Evolutionary conservation across 495 filamentous ascomycete genomes (phyloP).

Genomic region (Penicillium canariense): DNA sequence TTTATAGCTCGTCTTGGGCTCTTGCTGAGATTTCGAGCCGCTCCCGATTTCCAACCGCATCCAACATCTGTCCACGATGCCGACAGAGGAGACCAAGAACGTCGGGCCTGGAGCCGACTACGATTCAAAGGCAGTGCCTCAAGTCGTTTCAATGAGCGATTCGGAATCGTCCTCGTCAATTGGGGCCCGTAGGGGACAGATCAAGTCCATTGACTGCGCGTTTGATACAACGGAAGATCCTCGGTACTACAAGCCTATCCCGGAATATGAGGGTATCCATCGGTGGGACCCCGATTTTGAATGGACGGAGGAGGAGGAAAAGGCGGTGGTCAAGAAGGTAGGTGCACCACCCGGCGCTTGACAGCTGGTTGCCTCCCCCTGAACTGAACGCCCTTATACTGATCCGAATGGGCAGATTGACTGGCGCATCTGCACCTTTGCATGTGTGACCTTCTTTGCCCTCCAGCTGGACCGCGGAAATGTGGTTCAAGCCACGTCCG

Average conservation of each 20-base stretch:
- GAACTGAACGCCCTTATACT: too few species aligned
- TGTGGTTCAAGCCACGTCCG: slow-evolving; percentile 66
- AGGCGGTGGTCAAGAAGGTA: slow-evolving; percentile 63
- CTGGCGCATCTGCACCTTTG: slow-evolving; percentile 56
- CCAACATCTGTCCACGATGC: slow-evolving; percentile 11
- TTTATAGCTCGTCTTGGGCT: not conserved
- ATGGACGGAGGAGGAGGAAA: slow-evolving; percentile 71
- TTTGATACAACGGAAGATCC: slow-evolving; percentile 44
- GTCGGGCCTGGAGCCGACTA: not conserved
- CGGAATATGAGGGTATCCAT: slow-evolving; percentile 66
- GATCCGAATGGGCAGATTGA: slow-evolving; percentile 50
- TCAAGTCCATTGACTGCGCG: slow-evolving; percentile 24
- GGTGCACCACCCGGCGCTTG: too few species aligned
- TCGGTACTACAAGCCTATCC: slow-evolving; percentile 57
- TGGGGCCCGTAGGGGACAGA: slow-evolving; percentile 10
- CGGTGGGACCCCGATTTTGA: slow-evolving; percentile 71
- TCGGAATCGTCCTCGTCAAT: slow-evolving; percentile 27
- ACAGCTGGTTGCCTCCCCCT: too few species aligned
- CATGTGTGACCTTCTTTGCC: slow-evolving; percentile 79
- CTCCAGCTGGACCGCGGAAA: slow-evolving; percentile 80
- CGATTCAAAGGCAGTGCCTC: slow-evolving; percentile 11
- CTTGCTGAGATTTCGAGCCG: not conserved
- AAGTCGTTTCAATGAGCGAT: slow-evolving; percentile 13
- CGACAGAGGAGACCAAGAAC: slow-evolving; percentile 20
- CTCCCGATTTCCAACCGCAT: not conserved